Evolutionary conservation across 345 rosid genomes (phyloP), one percentile per base, ranked within the genome.

Genomic region (sweet orange (Citrus sinensis)): DNA sequence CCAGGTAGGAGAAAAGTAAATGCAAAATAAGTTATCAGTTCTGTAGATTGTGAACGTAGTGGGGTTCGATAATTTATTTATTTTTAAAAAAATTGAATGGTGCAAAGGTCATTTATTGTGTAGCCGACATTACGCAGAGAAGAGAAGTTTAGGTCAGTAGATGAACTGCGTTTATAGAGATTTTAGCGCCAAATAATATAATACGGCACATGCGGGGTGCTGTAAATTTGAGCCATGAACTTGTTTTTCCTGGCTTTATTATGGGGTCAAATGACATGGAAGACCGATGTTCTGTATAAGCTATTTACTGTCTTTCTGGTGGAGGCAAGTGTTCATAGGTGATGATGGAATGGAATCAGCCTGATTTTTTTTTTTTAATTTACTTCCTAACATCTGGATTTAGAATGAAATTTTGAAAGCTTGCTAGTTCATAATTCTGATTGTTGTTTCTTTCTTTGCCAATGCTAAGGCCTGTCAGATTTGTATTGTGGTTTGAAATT

Each of bases 1-100:
- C 89, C 75, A 88, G 95, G 98, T 92, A 46, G 51, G 5, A 46
- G 13, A 46, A 46, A 1, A 13, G 40, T 37, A 7, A 46, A 46
- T 46, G 16, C 51, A 46, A 11, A 46, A 46, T 13, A 11, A 46
- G 51, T 46, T 46, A 11, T 46, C 51, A 46, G 17, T 46, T 13
- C 51, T 46, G 13, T 10, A 46, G 29, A 55, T 20, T 24, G 2
- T 54, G 75, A 54, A 13, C 1, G 25, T 29, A 20, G 49, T 17
- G 46, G 66, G 7, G 16, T 30, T 72, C 55, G 29, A 19, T 46
- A 13, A 46, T 46, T 46, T 46, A 46, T 46, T 46, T 46, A 35
- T 17, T 17, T 17, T 17, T 54, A 5, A 1, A 39, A 46, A 46
- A 11, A 6, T 32, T 56, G 4, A 34, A 5, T 7, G 24, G 39